Evolutionary conservation across 805 yeast genomes (phyloP).

Genomic region (Nakazawaea wickerhamii): DNA sequence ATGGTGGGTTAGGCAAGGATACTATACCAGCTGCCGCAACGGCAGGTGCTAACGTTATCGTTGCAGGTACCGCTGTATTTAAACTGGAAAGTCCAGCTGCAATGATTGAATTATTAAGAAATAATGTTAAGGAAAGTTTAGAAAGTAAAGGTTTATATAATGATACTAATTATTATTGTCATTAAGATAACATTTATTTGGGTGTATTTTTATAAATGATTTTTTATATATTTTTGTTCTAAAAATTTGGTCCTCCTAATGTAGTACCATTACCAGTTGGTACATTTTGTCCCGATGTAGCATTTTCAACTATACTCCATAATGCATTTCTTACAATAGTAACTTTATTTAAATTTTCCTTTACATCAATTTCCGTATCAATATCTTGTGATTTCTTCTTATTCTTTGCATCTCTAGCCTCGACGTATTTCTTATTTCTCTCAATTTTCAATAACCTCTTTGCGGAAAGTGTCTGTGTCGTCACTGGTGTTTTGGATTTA

Average conservation of each 20-base stretch:
- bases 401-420: conserved; percentile 37
- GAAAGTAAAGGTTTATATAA: conserved; percentile 15
- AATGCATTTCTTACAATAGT: conserved; percentile 57
- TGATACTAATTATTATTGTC: conserved; percentile 13
- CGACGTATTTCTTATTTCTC: conserved; percentile 71
- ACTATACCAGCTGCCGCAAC: conserved; percentile 86
- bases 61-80: conserved; percentile 94
- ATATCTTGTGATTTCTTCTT: conserved; percentile 35
- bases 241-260: conserved; percentile 67
- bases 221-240: conserved; percentile 1
- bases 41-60: conserved; percentile 97
- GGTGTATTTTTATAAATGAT: neutral
- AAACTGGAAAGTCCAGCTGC: conserved; percentile 74
- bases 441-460: conserved; percentile 75
- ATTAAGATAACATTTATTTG: conserved; percentile 1
- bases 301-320: conserved; percentile 67
- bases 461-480: conserved; percentile 63
- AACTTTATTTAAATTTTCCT: conserved; percentile 28
- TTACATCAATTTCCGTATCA: conserved; percentile 46
- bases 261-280: conserved; percentile 73
- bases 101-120: conserved; percentile 65
- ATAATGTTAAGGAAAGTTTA: conserved; percentile 40
- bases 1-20: conserved; percentile 88
- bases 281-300: conserved; percentile 32
- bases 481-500: conserved; percentile 24